Evolutionary conservation across 1,284 basidiomycete genomes (phyloP).

Genomic region (Naganishia liquefaciens): DNA sequence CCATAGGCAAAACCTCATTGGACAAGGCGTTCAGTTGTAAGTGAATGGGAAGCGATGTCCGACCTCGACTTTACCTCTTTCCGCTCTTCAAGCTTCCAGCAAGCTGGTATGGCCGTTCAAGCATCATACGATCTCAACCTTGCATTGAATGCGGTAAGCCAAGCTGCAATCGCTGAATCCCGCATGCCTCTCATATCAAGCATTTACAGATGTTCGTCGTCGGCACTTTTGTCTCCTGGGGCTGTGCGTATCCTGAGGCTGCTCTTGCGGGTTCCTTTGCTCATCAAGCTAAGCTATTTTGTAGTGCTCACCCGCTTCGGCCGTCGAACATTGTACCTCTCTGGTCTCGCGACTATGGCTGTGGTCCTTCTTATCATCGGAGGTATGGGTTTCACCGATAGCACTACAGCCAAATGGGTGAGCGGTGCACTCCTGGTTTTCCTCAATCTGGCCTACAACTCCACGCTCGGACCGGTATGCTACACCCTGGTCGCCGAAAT

Average conservation of each 20-base stretch:
- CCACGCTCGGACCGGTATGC: constrained; percentile 40
- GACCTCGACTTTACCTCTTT: neutral
- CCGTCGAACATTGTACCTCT: constrained; percentile 55
- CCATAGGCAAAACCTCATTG: constrained; percentile 28
- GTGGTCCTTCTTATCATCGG: constrained; percentile 55
- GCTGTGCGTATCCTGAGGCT: constrained; percentile 10
- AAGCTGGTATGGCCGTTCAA: constrained; percentile 46
- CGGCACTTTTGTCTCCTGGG: constrained; percentile 51
- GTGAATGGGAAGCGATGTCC: neutral
- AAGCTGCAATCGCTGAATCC: neutral
- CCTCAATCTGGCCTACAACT: constrained; percentile 38
- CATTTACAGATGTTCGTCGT: constrained; percentile 38
- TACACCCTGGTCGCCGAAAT: constrained; percentile 45
- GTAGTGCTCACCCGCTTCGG: constrained; percentile 47
- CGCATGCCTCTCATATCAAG: neutral
- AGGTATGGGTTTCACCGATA: constrained; percentile 47
- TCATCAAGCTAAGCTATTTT: neutral
- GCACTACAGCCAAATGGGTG: constrained; percentile 40
- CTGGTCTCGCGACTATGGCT: constrained; percentile 52
- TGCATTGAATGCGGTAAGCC: constrained; percentile 41
- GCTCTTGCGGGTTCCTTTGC: neutral
- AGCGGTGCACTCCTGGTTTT: constrained; percentile 43
- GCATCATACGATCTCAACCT: constrained; percentile 48
- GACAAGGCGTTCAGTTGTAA: constrained; percentile 28
- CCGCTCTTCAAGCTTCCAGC: constrained; percentile 36